Evolutionary conservation across 768 basidiomycete genomes (phyloP).

Genomic region (Phanerodontia chrysosporium): DNA sequence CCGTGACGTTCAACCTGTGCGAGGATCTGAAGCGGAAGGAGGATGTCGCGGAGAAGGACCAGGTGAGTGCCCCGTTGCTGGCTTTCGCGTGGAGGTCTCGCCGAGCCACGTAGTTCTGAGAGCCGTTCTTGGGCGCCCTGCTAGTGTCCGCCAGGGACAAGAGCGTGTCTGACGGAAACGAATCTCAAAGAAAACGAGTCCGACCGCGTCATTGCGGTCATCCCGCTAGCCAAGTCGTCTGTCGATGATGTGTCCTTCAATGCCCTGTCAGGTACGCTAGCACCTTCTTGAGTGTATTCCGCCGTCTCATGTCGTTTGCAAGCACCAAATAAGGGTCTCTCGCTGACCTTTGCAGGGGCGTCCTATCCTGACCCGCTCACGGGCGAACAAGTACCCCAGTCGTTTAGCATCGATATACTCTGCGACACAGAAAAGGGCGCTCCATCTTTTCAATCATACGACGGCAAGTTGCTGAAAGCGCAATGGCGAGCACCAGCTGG

Average conservation of each 20-base stretch:
- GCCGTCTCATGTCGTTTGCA: neutral
- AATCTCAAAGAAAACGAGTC: slow-evolving; percentile 52
- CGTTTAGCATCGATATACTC: slow-evolving; percentile 54
- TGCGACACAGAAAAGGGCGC: slow-evolving; percentile 44
- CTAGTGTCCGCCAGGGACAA: slow-evolving; percentile 66
- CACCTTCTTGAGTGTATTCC: slow-evolving; percentile 7
- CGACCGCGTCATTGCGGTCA: slow-evolving; percentile 68
- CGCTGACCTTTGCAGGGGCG: slow-evolving; percentile 53
- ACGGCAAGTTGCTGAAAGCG: slow-evolving; percentile 47
- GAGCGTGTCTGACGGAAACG: slow-evolving; percentile 68
- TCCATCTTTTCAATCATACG: slow-evolving; percentile 57
- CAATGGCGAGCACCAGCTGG: slow-evolving; percentile 63
- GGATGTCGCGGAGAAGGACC: slow-evolving; percentile 51
- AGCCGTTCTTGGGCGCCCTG: neutral
- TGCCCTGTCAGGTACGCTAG: slow-evolving; percentile 33
- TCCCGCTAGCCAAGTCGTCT: slow-evolving; percentile 57
- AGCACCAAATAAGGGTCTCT: slow-evolving; percentile 52
- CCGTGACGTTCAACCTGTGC: slow-evolving; percentile 66
- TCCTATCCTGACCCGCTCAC: slow-evolving; percentile 53
- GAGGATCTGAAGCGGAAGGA: slow-evolving; percentile 46
- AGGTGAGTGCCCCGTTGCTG: slow-evolving; percentile 55
- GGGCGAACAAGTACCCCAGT: slow-evolving; percentile 46
- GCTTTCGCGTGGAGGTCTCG: neutral
- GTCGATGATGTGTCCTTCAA: slow-evolving; percentile 25
- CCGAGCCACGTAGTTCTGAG: neutral